Evolutionary conservation across 2,329 filamentous ascomycete genomes (phyloP).

Genomic region (Colletotrichum sp.): DNA sequence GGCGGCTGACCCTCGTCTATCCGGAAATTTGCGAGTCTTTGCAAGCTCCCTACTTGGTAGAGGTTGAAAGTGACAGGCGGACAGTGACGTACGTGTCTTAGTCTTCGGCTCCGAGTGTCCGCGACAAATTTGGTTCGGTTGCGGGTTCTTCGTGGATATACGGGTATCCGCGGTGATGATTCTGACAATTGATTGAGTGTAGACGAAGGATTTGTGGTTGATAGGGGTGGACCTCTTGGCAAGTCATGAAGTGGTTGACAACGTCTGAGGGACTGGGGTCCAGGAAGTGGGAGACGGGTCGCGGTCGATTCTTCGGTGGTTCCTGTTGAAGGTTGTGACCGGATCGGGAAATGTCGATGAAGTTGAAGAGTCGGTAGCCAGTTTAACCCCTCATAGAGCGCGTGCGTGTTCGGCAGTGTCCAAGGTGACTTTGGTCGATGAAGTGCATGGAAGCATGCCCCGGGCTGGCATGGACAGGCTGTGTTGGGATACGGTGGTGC

Average conservation of each 20-base stretch:
- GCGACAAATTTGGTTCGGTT: background rate
- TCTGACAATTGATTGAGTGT: background rate
- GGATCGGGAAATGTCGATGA: no score
- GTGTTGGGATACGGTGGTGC: background rate
- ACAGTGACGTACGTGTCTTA: background rate
- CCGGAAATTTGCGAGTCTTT: background rate
- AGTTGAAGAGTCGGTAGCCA: no score
- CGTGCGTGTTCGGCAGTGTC: background rate
- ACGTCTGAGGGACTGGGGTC: background rate
- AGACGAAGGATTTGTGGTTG: background rate
- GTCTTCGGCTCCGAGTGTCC: background rate
- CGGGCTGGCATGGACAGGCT: constrained; percentile 8
- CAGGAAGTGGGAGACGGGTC: background rate
- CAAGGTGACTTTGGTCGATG: background rate
- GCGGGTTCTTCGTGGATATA: background rate
- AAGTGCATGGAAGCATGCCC: constrained; percentile 3
- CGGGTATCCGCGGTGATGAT: background rate
- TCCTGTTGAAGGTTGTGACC: no score
- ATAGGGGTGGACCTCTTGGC: background rate
- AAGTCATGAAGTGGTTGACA: constrained; percentile 4
- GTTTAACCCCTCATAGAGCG: background rate
- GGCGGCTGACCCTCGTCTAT: background rate
- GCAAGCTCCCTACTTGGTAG: background rate
- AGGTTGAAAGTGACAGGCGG: background rate
- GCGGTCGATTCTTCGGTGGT: no score